Base-by-base conservation (phyloP, 805 yeast genomes). In the Ogataea henricii region DNA sequence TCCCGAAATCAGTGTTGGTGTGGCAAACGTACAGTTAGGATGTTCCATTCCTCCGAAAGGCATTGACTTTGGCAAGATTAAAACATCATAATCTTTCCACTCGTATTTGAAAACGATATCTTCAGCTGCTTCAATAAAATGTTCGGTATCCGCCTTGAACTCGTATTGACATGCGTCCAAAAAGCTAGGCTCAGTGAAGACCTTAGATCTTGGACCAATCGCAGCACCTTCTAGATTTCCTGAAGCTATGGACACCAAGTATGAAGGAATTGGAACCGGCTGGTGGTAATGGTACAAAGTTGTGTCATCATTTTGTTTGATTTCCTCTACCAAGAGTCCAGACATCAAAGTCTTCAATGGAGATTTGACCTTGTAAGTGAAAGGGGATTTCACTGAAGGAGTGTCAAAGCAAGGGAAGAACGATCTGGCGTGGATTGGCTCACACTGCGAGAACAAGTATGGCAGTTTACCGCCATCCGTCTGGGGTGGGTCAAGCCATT, bases 21-120 rank as follows among this genome's bases (percentile, higher is more conserved):
- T 89, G 7, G 90, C 91, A 68, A 89, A 89, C 0, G 96, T 89
- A 66, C 89, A 82, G 62, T 89, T 89, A 51, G 96, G 96, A 62
- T 89, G 88, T 69, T 90, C 96, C 96, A 90, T 90, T 46, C 97
- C 97, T 53, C 96, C 96, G 60, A 87, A 90, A 2, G 96, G 95
- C 69, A 80, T 77, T 6, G 82, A 79, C 46, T 83, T 78, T 2
- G 96, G 96, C 54, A 89, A 78, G 26, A 90, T 82, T 34, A 90
- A 73, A 25, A 89, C 86, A 61, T 89, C 91, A 65, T 85, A 90
- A 32, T 81, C 82, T 48, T 79, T 77, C 96, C 96, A 90, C 60
- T 88, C 94, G 66, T 90, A 90, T 2, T 81, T 78, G 60, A 84
- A 88, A 14, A 88, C 83, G 37, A 88, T 70, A 21, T 75, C 70